Evolutionary conservation across 371 early-diverging fungal species (phyloP), one percentile per base, ranked within the genome.

Genomic region (Lichtheimia hyalospora): DNA sequence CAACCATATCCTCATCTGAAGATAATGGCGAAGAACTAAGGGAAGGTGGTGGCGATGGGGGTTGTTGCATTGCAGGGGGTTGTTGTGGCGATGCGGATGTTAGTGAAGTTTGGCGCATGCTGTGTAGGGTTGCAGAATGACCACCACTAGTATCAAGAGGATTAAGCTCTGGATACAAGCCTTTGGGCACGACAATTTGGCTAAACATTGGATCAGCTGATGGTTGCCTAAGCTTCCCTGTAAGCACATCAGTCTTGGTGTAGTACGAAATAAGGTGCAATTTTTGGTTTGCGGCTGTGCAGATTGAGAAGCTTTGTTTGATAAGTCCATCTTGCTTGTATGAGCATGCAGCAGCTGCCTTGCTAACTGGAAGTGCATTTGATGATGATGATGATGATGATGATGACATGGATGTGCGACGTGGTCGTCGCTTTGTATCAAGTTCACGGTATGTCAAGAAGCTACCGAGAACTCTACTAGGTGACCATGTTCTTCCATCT

Each of bases 201-300:
- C 68, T 68, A 12, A 88, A 65, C 20, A 65, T 54, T n/a, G 82
- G 75, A 56, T 88, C 88, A 14, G 63, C 50, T 1, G 74, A 65
- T 13, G 88, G 88, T 5, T 80, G 82, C 54, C 72, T 70, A 23
- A 88, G 60, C 24, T 75, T 75, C 2, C 77, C 85, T 27, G 73
- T 61, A 28, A 81, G 61, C 13, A 92, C 79, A 67, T 94, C 92
- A 14, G 86, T 84, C 62, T 87, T 87, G 49, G 87, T 84, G 66
- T 91, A 95, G 69, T 95, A 95, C 25, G 90, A 92, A 63, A 95
- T 93, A 25, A 95, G 82, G 56, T 94, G 94, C 51, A 93, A 71
- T 70, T 89, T 92, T 67, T 88, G 87, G 66, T 89, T 87, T 49
- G 85, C 85, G 52, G 84, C 79, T 3, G 92, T 93, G 58, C 89